phyloP scores from a whole-genome alignment of 352 stramenopile species.

The Pythium volutum region DNA sequence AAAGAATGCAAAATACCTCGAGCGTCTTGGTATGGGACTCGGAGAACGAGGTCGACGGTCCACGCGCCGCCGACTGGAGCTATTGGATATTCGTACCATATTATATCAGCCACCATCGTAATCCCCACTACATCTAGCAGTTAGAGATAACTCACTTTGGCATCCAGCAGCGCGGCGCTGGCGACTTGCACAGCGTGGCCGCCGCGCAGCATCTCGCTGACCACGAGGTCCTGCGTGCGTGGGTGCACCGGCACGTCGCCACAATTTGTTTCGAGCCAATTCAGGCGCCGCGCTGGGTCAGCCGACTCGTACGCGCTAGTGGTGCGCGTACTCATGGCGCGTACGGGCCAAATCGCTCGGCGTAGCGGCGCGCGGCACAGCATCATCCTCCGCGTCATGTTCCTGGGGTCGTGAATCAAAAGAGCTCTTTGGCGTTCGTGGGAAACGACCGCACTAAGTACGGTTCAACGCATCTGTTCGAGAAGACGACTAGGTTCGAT shows the following conservation, averaged over 20 bases:
- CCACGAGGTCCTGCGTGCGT: constrained; percentile 34
- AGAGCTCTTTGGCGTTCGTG: constrained; percentile 4
- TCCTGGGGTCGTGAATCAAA: not conserved
- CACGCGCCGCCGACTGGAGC: constrained; percentile 32
- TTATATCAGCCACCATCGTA: not conserved
- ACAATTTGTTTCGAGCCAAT: constrained; percentile 70
- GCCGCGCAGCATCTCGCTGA: constrained; percentile 71
- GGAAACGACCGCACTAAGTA: not conserved
- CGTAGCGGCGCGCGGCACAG: not conserved
- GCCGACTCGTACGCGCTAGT: not conserved
- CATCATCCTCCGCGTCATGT: not conserved
- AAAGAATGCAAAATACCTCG: constrained; percentile 28
- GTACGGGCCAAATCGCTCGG: not conserved
- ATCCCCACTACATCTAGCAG: not conserved
- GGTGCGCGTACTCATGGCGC: not conserved
- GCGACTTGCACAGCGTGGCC: constrained; percentile 63
- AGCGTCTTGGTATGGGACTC: constrained; percentile 39
- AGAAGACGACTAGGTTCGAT: not conserved
- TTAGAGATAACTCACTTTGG: constrained; percentile 30
- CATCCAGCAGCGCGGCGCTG: constrained; percentile 43
- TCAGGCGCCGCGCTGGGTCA: constrained; percentile 6
- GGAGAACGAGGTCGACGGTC: constrained; percentile 38
- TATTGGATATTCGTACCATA: constrained; percentile 11
- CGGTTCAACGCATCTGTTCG: not conserved
- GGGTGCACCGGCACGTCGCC: constrained; percentile 49